phyloP scores from a whole-genome alignment of 495 filamentous ascomycete genomes.

The Penicillium riverlandense region DNA sequence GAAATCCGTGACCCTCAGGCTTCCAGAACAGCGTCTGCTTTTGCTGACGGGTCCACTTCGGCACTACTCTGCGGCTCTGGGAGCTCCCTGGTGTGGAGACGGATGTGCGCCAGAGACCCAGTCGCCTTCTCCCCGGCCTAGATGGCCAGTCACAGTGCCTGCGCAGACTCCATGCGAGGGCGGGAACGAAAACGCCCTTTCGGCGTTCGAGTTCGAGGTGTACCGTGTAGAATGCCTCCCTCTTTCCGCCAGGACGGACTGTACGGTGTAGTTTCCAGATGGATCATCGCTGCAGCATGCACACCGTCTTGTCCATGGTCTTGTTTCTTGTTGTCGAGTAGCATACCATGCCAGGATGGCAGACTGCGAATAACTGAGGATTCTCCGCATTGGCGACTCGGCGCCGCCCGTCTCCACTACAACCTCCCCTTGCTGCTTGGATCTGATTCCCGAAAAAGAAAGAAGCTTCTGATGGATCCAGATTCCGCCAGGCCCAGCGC shows the following conservation, averaged over 20 bases:
- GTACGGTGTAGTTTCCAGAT: constrained; percentile 10
- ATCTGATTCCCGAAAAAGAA: constrained; percentile 19
- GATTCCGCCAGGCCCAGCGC: constrained; percentile 8
- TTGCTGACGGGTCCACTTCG: constrained; percentile 17
- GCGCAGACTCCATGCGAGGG: constrained; percentile 6
- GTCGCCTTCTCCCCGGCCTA: constrained; percentile 14
- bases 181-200: background rate
- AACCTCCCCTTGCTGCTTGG: constrained; percentile 9
- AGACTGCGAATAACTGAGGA: too few relatives aligned
- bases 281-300: background rate
- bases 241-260: background rate
- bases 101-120: constrained; percentile 3
- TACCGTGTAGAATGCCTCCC: constrained; percentile 14
- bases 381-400: constrained; percentile 7
- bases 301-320: background rate
- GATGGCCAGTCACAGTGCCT: constrained; percentile 7
- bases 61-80: constrained; percentile 25
- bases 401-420: constrained; percentile 11
- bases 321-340: too few relatives aligned
- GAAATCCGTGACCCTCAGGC: background rate
- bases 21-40: constrained; percentile 4
- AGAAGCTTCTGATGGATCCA: constrained; percentile 30
- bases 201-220: constrained; percentile 12
- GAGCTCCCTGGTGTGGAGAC: constrained; percentile 19
- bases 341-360: too few relatives aligned